phyloP scores from a whole-genome alignment of 306 rosid species.

The Gastrolobium villosum region DNA sequence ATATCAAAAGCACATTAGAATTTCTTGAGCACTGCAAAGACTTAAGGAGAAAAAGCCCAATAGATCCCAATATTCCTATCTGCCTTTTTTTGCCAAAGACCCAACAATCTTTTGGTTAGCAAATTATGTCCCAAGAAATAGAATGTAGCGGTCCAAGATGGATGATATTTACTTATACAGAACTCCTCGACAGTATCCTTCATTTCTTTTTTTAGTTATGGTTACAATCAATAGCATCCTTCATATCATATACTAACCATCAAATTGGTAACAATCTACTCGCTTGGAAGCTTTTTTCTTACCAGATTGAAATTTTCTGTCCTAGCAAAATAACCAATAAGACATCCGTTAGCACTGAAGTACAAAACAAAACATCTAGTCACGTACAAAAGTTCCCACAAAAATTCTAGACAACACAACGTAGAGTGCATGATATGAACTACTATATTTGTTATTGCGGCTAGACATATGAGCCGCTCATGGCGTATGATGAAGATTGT shows the following conservation, averaged over 20 bases:
- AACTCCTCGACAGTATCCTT: too few relatives aligned
- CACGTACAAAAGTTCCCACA: background rate
- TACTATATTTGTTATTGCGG: background rate
- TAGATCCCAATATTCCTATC: too few relatives aligned
- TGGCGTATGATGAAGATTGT: background rate
- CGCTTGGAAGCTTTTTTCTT: background rate
- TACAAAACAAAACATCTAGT: constrained; percentile 1
- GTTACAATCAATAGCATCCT: background rate
- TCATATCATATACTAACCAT: background rate
- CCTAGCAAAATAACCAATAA: background rate
- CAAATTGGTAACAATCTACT: background rate
- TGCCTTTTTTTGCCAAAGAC: too few relatives aligned
- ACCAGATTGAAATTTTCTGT: background rate
- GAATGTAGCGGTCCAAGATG: too few relatives aligned
- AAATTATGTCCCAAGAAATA: too few relatives aligned
- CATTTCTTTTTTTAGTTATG: too few relatives aligned
- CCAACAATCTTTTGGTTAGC: too few relatives aligned
- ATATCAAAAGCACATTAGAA: too few relatives aligned
- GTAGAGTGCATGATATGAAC: background rate
- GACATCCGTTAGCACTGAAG: background rate
- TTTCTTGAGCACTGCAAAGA: too few relatives aligned
- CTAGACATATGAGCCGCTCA: background rate
- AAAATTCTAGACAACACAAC: background rate
- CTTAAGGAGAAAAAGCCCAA: too few relatives aligned
- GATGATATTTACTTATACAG: too few relatives aligned